A percentile compares a stretch with the other conserved stretches of the same genome.
These are phyloP conservation scores for Exophiala xenobiotica DNA, from an alignment of 2,329 filamentous ascomycete species.

Conservation along the genomic window DNA sequence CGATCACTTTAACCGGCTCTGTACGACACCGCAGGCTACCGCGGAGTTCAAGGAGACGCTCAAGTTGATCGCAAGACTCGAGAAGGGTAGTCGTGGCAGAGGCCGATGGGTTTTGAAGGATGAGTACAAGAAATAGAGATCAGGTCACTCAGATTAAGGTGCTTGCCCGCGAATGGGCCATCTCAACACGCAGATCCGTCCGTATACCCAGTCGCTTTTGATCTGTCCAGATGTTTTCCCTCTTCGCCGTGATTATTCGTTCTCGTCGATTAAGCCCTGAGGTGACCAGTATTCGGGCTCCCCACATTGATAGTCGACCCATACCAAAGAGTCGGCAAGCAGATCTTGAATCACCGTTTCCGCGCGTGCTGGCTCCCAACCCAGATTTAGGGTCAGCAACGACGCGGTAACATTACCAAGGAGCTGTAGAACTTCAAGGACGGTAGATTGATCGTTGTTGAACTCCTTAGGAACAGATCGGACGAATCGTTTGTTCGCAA, in stretches of 20 bases:
- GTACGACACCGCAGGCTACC: conserved; percentile 65
- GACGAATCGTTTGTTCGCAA: conserved; percentile 84
- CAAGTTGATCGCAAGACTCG: conserved; percentile 70
- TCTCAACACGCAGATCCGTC: no score
- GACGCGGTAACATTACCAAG: conserved; percentile 86
- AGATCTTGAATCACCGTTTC: conserved; percentile 88
- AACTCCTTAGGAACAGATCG: conserved; percentile 92
- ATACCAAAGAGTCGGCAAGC: conserved; percentile 83
- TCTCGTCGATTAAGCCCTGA: conserved; percentile 45
- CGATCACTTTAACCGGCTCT: conserved; percentile 84
- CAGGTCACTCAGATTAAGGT: no score
- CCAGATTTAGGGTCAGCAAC: conserved; percentile 82
- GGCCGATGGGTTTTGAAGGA: conserved; percentile 61
- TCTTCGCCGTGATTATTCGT: no score
- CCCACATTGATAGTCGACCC: conserved; percentile 81
- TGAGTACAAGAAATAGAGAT: conserved; percentile 45
- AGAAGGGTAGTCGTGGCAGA: conserved; percentile 53
- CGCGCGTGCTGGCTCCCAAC: conserved; percentile 81
- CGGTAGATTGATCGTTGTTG: conserved; percentile 88
- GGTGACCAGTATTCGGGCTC: conserved; percentile 90
- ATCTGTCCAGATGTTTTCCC: no score
- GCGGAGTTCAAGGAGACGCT: conserved; percentile 81
- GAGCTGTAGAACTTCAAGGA: conserved; percentile 86
- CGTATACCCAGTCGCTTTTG: no score
- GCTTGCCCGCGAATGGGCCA: no score